Evolutionary conservation across 2,329 filamentous ascomycete species (phyloP), one percentile per base, ranked within the genome.

Genomic region (Chlorencoelia australis): DNA sequence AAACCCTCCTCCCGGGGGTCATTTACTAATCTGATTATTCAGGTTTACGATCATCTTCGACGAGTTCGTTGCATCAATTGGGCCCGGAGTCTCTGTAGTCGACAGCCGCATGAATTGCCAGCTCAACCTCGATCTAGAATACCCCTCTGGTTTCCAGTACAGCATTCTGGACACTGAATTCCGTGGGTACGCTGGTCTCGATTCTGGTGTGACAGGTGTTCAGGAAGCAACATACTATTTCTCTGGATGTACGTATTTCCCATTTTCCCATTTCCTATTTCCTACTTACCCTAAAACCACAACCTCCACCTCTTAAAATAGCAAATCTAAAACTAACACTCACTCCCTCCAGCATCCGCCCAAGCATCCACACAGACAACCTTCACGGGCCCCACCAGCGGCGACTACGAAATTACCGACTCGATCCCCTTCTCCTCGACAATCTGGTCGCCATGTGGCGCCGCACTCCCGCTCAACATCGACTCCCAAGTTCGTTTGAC

Each of bases 201-300:
- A 67, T 22, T 53, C 56, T 43, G 65, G 64, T 19, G 59, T 69
- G 33, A 62, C 54, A 4, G 68, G 66, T 32, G 61, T 59, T 14
- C 61, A 67, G 46, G 67, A 67, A 56, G 66, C 67, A 10, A 69
- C 63, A 21, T 71, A 71, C 57, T 71, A 70, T 56, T 71, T 71
- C 57, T 67, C 66, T 31, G 67, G 68, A 34, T 45, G 48, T 51
- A 48, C 10, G 46, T 35, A n/a, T 24, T 16, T 21, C n/a, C n/a
- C n/a, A n/a, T n/a, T n/a, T n/a, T n/a, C n/a, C n/a, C n/a, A n/a
- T n/a, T n/a, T n/a, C n/a, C n/a, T n/a, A n/a, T n/a, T n/a, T n/a
- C n/a, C n/a, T n/a, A n/a, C n/a, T n/a, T n/a, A n/a, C n/a, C n/a
- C n/a, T n/a, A n/a, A n/a, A n/a, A n/a, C n/a, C n/a, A n/a, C n/a